A percentile compares a stretch with the other conserved stretches of the same genome.
phyloP scores from a whole-genome alignment of 495 filamentous ascomycete species.

The Lichina pygmaea region DNA sequence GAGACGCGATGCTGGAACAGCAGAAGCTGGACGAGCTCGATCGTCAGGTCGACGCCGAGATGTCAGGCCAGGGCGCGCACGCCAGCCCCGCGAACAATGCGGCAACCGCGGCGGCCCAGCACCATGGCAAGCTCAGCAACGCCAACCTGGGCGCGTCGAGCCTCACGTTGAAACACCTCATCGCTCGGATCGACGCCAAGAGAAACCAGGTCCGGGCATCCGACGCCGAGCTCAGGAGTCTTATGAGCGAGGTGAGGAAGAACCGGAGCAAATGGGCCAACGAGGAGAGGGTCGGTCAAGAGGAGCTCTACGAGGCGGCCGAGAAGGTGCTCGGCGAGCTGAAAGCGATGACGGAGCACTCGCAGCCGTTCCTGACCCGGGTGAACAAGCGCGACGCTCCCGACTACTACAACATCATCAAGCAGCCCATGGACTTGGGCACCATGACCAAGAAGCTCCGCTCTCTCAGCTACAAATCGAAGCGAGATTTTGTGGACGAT shows the following conservation, averaged over 20 bases:
- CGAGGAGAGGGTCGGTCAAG: constrained; percentile 88
- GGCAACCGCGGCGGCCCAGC: constrained; percentile 14
- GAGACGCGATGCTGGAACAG: constrained; percentile 90
- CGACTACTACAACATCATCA: constrained; percentile 86
- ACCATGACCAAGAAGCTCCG: constrained; percentile 97
- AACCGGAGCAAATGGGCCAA: constrained; percentile 97
- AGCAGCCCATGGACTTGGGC: constrained; percentile 92
- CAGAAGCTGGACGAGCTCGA: constrained; percentile 92
- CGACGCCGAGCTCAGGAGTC: constrained; percentile 65
- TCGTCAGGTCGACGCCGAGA: constrained; percentile 82
- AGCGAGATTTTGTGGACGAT: constrained; percentile 81
- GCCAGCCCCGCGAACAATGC: constrained; percentile 20
- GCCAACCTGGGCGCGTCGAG: constrained; percentile 94
- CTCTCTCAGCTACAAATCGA: constrained; percentile 62
- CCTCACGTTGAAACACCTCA: constrained; percentile 84
- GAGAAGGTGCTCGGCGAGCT: constrained; percentile 92
- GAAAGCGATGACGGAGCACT: constrained; percentile 90
- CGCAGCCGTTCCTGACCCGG: constrained; percentile 66
- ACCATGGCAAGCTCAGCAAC: constrained; percentile 68
- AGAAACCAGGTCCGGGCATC: constrained; percentile 67
- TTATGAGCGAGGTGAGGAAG: constrained; percentile 93
- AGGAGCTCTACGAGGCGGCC: constrained; percentile 87
- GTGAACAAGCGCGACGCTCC: constrained; percentile 94
- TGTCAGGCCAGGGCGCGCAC: constrained; percentile 35
- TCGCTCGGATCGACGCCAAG: constrained; percentile 80